Evolutionary conservation across 1,139 yeast genomes (phyloP).

Genomic region (Geotrichum candidum): DNA sequence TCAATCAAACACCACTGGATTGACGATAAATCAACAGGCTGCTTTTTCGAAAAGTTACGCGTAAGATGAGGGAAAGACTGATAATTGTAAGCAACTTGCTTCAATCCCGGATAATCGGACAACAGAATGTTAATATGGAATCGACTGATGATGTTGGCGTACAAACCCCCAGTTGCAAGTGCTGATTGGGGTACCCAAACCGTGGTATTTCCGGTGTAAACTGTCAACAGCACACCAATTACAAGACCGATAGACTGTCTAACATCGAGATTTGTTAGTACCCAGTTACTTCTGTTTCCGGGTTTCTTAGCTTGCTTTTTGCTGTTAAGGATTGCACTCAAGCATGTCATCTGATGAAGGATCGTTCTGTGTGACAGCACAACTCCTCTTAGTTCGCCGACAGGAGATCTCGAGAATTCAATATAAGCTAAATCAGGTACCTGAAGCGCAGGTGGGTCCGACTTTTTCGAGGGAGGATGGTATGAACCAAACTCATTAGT

Average conservation of each 20-base stretch:
- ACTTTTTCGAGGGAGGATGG: slow-evolving; percentile 51
- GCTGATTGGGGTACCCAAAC: slow-evolving; percentile 75
- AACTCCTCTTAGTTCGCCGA: slow-evolving; percentile 89
- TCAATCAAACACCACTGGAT: slow-evolving; percentile 88
- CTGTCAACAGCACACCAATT: slow-evolving; percentile 70
- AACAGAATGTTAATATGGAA: slow-evolving; percentile 67
- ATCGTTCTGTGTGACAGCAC: slow-evolving; percentile 86
- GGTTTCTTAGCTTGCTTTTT: slow-evolving; percentile 17
- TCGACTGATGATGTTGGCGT: slow-evolving; percentile 72
- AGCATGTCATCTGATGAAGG: slow-evolving; percentile 77
- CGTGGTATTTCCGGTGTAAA: slow-evolving; percentile 77
- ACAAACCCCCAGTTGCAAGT: slow-evolving; percentile 78
- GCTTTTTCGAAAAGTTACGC: slow-evolving; percentile 69
- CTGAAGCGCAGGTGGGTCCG: slow-evolving; percentile 59
- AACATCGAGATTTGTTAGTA: slow-evolving; percentile 59
- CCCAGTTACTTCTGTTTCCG: neutral
- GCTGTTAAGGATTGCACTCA: slow-evolving; percentile 53
- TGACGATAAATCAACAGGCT: slow-evolving; percentile 69
- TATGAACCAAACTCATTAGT: slow-evolving; percentile 83
- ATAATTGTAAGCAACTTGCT: slow-evolving; percentile 87
- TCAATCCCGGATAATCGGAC: slow-evolving; percentile 85
- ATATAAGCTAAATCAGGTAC: slow-evolving; percentile 84
- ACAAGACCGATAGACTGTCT: slow-evolving; percentile 86
- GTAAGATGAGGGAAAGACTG: slow-evolving; percentile 86
- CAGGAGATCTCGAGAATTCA: slow-evolving; percentile 84